Evolutionary conservation across 2,329 filamentous ascomycete species (phyloP).

Genomic region (Cladosporium sp.): DNA sequence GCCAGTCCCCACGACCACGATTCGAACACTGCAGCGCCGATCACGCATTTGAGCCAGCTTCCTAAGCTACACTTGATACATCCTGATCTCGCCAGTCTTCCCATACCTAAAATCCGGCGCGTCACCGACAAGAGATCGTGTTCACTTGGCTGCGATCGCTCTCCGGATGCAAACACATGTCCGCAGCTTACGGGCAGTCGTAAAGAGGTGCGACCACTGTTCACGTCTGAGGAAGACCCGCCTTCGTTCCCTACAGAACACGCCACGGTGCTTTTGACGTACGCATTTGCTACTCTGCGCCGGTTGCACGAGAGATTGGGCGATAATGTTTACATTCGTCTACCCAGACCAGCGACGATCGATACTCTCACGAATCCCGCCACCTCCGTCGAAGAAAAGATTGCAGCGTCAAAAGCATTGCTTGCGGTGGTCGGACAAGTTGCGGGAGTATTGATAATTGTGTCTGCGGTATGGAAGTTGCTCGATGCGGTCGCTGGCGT

Average conservation of each 20-base stretch:
- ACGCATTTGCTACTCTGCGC: neutral
- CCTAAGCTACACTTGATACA: constrained; percentile 26
- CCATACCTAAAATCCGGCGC: constrained; percentile 12
- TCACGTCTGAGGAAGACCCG: neutral
- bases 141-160: constrained; percentile 21
- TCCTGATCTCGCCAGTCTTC: constrained; percentile 26
- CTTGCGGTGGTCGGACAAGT: constrained; percentile 21
- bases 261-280: neutral
- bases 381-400: constrained; percentile 21
- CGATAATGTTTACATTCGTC: constrained; percentile 7
- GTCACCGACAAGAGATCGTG: constrained; percentile 6
- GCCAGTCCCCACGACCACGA: neutral
- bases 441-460: constrained; percentile 21
- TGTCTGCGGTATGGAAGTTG: constrained; percentile 26
- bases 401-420: constrained; percentile 23
- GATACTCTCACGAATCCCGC: constrained; percentile 17
- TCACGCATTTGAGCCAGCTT: constrained; percentile 19
- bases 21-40: neutral
- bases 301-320: neutral
- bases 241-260: neutral
- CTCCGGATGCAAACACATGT: constrained; percentile 16
- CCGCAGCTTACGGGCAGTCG: neutral
- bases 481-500: constrained; percentile 23
- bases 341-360: constrained; percentile 18
- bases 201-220: neutral